Percentiles rank a stretch among this genome's conserved stretches.
These are phyloP conservation scores for Apium graveolens DNA, from an alignment of 129 eudicot species.

Conservation along the genomic window DNA sequence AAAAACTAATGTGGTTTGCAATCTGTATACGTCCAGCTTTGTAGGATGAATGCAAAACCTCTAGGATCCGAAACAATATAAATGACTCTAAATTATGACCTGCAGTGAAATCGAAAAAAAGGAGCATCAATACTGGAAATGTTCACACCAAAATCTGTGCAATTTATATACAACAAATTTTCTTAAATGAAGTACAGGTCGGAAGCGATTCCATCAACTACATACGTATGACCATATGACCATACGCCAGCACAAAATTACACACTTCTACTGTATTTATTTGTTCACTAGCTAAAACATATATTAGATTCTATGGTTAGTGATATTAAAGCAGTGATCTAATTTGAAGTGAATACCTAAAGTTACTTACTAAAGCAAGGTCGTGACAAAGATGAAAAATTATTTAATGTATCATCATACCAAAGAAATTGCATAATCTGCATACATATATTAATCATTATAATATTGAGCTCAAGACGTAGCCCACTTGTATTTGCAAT, in stretches of 20 bases:
- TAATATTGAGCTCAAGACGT: neutral
- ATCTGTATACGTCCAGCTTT: conserved; percentile 67
- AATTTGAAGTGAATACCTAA: neutral
- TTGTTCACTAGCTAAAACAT: neutral
- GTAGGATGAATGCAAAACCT: conserved; percentile 57
- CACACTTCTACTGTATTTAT: neutral
- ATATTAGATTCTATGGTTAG: neutral
- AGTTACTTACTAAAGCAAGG: neutral
- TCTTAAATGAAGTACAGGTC: neutral
- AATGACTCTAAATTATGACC: conserved; percentile 55
- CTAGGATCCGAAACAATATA: conserved; percentile 60
- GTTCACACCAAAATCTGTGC: neutral
- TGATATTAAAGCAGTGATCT: neutral
- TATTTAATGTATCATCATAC: neutral
- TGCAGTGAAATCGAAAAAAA: conserved; percentile 21
- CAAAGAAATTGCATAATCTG: neutral
- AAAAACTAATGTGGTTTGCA: conserved; percentile 72
- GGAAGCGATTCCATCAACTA: neutral
- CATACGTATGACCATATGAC: neutral
- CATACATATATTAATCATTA: neutral
- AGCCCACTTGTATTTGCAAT: neutral
- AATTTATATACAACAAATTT: neutral
- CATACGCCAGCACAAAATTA: neutral
- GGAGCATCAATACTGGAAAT: neutral
- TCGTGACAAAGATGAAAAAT: neutral